Base-by-base conservation (phyloP, 768 basidiomycete species). In the Suillus occidentalis region DNA sequence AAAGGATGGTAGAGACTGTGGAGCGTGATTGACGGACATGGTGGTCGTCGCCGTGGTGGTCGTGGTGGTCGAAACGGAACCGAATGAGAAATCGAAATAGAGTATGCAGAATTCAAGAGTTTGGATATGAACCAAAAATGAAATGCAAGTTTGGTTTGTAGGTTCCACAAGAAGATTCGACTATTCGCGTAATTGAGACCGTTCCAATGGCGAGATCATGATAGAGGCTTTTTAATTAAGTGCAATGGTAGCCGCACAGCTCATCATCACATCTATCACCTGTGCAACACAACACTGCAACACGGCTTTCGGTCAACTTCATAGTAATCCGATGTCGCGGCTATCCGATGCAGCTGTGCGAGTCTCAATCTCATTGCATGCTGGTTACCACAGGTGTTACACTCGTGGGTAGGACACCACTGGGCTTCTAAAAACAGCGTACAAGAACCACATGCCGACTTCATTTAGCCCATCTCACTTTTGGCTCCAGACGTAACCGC, bases 1-100 rank as follows among this genome's bases (percentile, higher is more conserved):
- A 76, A 93, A 93, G 50, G 91, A 89, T 47, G 91, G 91, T 45
- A 93, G 85, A 12, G 90, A 88, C 74, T 87, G 88, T 66, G 80
- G 75, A 69, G 81, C 79, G 76, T 77, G 78, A 69, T 78, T 79
- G 69, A 76, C 72, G 67, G 83, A 80, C 82, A 83, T 83, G 77
- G 67, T 43, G 7, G 45, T n/a, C 4, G 20, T n/a, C 4, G 47
- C 22, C n/a, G 47, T 49, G 12, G 47, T 49, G 0, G 47, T 49
- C 49, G 56, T 55, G 14, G 52, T 55, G 18, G 58, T 55, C 34
- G 36, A 56, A 43, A 56, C 37, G 39, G 39, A 61, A 47, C 65
- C 42, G 39, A 63, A 50, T 59, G 57, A 55, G 58, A 39, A 60
- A 58, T 61, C 63, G 61, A 65, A 37, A 61, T 31, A 25, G 22